Conservation (phyloP, 352 stramenopile genomes). For the Globisporangium nodosum region DNA sequence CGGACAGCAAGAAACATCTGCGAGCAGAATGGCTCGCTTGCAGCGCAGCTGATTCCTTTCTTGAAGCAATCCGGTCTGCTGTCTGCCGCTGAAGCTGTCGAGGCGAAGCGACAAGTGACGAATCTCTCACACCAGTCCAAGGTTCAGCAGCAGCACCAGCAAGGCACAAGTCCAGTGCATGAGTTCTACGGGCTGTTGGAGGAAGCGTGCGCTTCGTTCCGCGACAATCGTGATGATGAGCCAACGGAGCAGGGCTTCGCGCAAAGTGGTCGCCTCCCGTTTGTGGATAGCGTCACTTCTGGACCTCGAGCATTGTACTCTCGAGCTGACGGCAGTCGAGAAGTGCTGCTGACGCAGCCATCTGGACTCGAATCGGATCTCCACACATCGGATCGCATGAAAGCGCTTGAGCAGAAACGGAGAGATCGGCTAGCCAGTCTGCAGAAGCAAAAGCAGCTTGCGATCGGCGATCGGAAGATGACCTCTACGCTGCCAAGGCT, state of each 20-base stretch:
- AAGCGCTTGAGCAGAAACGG: slow-evolving; percentile 60
- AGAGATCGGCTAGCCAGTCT: slow-evolving; percentile 28
- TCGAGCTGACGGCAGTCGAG: background rate
- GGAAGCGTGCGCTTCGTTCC: slow-evolving; percentile 9
- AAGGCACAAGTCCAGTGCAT: slow-evolving; percentile 17
- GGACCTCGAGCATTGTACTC: background rate
- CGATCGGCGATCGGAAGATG: slow-evolving; percentile 50
- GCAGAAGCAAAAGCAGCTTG: slow-evolving; percentile 53
- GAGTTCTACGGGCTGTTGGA: slow-evolving; percentile 42
- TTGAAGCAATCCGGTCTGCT: slow-evolving; percentile 5
- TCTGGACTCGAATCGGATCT: slow-evolving; percentile 6
- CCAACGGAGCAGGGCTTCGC: too few relatives aligned
- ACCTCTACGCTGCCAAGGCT: slow-evolving; percentile 45
- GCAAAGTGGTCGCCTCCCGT: too few relatives aligned
- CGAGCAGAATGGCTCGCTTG: slow-evolving; percentile 29
- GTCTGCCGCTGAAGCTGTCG: background rate
- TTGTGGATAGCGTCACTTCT: background rate
- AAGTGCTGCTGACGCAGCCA: background rate
- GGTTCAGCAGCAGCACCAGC: background rate
- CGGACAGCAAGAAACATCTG: slow-evolving; percentile 29
- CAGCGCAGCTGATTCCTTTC: slow-evolving; percentile 25
- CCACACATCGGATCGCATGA: slow-evolving; percentile 52
- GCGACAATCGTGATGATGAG: too few relatives aligned
- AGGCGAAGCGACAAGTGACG: background rate
- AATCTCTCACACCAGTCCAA: background rate